Percentiles rank a stretch among this genome's conserved stretches.
phyloP scores from a whole-genome alignment of 805 yeast species.

The Candida methanosorbosa region DNA sequence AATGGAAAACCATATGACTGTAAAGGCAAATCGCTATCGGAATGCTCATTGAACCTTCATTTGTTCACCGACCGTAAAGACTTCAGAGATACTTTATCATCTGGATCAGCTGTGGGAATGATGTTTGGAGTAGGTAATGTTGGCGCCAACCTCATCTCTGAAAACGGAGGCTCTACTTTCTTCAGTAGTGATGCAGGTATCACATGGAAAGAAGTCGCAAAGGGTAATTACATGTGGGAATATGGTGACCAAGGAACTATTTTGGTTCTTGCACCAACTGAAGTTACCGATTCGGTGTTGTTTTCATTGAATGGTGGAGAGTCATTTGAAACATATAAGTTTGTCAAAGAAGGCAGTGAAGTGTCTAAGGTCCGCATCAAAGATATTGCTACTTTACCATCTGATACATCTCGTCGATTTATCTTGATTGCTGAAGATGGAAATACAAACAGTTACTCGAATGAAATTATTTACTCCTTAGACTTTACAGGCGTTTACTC shows the following conservation, averaged over 20 bases:
- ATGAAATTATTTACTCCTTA: constrained; percentile 32
- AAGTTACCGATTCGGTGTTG: constrained; percentile 45
- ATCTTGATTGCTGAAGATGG: constrained; percentile 49
- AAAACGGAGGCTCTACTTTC: constrained; percentile 42
- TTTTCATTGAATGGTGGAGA: constrained; percentile 78
- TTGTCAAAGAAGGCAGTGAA: no score
- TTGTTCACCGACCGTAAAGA: constrained; percentile 21
- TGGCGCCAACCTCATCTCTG: constrained; percentile 46
- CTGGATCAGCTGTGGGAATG: constrained; percentile 58
- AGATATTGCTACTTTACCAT: constrained; percentile 85
- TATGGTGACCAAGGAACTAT: constrained; percentile 93
- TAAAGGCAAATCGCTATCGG: background rate
- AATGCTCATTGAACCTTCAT: constrained; percentile 22
- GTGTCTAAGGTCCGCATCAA: constrained; percentile 43
- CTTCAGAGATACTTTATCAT: constrained; percentile 12
- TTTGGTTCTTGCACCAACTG: constrained; percentile 57
- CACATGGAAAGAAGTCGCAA: constrained; percentile 72
- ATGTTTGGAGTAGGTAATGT: constrained; percentile 92
- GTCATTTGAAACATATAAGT: constrained; percentile 62
- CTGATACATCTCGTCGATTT: constrained; percentile 81
- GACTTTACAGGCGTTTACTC: constrained; percentile 47
- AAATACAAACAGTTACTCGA: no score
- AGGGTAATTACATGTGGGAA: constrained; percentile 86
- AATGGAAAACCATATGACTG: constrained; percentile 5
- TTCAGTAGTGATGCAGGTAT: constrained; percentile 87